phyloP scores from a whole-genome alignment of 1,139 yeast species.

The Sugiyamaella grinbergsii region DNA sequence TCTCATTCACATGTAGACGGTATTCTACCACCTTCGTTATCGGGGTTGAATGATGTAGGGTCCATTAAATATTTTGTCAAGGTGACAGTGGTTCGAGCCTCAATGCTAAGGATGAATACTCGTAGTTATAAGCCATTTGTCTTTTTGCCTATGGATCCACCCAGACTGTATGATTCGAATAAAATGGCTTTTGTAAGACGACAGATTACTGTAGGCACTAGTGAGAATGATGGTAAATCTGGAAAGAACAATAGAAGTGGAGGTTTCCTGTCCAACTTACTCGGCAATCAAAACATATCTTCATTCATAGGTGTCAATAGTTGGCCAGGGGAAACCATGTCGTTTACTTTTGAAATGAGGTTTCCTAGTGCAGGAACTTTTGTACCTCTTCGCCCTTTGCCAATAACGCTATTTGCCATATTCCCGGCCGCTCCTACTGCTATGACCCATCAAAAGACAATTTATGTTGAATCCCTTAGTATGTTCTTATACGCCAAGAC shows the following conservation, averaged over 20 bases:
- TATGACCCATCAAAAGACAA: slow-evolving; percentile 19
- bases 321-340: slow-evolving; percentile 24
- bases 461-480: slow-evolving; percentile 31
- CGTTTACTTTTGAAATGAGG: slow-evolving; percentile 36
- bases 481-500: slow-evolving; percentile 36
- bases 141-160: slow-evolving; percentile 56
- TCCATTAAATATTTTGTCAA: slow-evolving; percentile 56
- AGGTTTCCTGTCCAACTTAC: slow-evolving; percentile 17
- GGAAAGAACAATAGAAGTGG: slow-evolving; percentile 19
- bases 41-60: slow-evolving; percentile 52
- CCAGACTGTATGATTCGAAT: slow-evolving; percentile 37
- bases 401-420: slow-evolving; percentile 33
- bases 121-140: slow-evolving; percentile 54
- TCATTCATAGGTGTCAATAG: slow-evolving; percentile 26
- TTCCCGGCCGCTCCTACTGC: slow-evolving; percentile 27
- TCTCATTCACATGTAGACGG: slow-evolving; percentile 45
- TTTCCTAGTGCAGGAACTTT: slow-evolving; percentile 32
- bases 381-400: slow-evolving; percentile 34
- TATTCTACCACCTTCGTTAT: slow-evolving; percentile 60
- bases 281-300: slow-evolving; percentile 20
- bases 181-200: slow-evolving; percentile 37
- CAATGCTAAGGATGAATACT: slow-evolving; percentile 54
- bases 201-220: slow-evolving; percentile 29
- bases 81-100: slow-evolving; percentile 60
- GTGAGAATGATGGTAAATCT: slow-evolving; percentile 11